Conservation (phyloP, 257 asterid species). For the Dorcoceras hygrometricum region DNA sequence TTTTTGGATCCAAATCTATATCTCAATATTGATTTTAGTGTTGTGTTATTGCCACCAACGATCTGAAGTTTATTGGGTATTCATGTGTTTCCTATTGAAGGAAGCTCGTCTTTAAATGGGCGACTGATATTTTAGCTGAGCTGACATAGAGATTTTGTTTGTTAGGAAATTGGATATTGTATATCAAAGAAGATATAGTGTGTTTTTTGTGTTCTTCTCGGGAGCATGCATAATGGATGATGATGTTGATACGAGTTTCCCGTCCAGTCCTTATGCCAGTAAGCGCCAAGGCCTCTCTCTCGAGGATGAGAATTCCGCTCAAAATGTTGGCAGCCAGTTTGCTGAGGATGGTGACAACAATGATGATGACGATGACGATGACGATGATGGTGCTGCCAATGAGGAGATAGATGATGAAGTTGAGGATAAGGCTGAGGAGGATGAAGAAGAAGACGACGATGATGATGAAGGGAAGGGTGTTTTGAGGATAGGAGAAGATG, state of each 20-base stretch:
- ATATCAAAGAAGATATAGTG: not conserved
- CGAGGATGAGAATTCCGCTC: constrained; percentile 25
- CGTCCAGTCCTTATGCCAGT: constrained; percentile 28
- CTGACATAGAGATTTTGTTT: not conserved
- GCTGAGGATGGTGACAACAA: constrained; percentile 19
- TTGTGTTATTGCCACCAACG: constrained; percentile 9
- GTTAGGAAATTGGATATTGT: not conserved
- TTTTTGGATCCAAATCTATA: not conserved
- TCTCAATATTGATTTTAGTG: not conserved
- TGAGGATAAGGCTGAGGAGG: constrained; percentile 32
- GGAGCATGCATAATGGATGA: constrained; percentile 24
- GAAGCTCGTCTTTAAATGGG: constrained; percentile 19
- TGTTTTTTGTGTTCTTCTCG: not conserved
- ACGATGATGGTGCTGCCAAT: constrained; percentile 24
- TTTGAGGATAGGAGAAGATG: constrained; percentile 34
- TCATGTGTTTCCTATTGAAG: constrained; percentile 13
- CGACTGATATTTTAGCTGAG: constrained; percentile 17
- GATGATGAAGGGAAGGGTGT: constrained; percentile 59
- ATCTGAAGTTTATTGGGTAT: constrained; percentile 13
- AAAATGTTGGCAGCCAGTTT: constrained; percentile 21
- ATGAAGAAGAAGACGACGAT: constrained; percentile 47
- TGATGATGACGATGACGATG: constrained; percentile 29
- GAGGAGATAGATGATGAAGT: constrained; percentile 30
- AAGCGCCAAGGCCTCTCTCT: constrained; percentile 37
- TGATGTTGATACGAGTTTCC: constrained; percentile 17